A percentile compares a stretch with the other conserved stretches of the same genome.
phyloP scores from a whole-genome alignment of 2,329 filamentous ascomycete genomes.

The Fulvia fulva region DNA sequence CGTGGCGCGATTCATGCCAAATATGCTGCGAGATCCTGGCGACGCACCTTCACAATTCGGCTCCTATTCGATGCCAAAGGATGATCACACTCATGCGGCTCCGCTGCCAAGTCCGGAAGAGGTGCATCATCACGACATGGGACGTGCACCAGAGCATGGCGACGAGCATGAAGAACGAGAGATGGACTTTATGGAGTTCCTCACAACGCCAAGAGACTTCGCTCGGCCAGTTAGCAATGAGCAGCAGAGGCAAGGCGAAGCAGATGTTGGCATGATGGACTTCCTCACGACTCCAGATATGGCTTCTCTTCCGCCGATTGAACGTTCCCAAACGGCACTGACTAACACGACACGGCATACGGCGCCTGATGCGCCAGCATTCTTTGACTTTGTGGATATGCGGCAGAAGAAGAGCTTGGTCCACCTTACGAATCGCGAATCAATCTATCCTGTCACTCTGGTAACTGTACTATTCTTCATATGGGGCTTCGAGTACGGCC shows the following conservation, averaged over 20 bases:
- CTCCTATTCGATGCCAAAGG: conserved; percentile 20
- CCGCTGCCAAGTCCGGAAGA: conserved; percentile 18
- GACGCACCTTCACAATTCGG: conserved; percentile 34
- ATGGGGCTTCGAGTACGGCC: conserved; percentile 87
- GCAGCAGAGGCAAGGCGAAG: background rate
- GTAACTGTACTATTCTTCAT: conserved; percentile 81
- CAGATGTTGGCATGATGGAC: conserved; percentile 46
- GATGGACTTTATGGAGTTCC: conserved; percentile 50
- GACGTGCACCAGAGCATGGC: conserved; percentile 8
- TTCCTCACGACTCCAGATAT: conserved; percentile 51
- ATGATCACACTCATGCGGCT: conserved; percentile 7
- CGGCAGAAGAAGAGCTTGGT: conserved; percentile 66
- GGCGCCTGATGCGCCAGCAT: conserved; percentile 43
- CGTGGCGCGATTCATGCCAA: conserved; percentile 59
- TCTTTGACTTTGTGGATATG: conserved; percentile 77
- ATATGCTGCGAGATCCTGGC: conserved; percentile 50
- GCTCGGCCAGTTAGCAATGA: background rate
- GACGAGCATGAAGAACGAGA: conserved; percentile 3
- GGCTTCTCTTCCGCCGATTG: conserved; percentile 28
- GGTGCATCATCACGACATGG: conserved; percentile 26
- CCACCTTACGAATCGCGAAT: conserved; percentile 59
- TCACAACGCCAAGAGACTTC: conserved; percentile 33
- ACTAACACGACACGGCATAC: conserved; percentile 39
- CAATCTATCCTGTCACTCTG: conserved; percentile 66
- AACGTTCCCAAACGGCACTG: conserved; percentile 37